These are phyloP conservation scores for Epichloe glyceriae DNA, from an alignment of 2,329 filamentous ascomycete species.

Conservation along the genomic window DNA sequence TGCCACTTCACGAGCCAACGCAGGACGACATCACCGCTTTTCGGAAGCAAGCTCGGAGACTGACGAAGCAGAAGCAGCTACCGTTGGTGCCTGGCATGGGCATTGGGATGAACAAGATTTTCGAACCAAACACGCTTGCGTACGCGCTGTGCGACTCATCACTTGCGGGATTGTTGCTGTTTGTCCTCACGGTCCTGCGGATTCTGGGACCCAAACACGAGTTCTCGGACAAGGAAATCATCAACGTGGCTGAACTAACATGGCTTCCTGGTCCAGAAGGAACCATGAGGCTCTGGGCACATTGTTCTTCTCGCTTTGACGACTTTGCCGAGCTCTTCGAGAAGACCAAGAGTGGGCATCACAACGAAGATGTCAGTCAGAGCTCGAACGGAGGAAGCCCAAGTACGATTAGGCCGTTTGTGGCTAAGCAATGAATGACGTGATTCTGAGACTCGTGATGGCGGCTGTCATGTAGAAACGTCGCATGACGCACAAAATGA, in stretches of 20 bases:
- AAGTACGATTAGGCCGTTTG: conserved; percentile 8
- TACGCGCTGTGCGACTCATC: conserved; percentile 53
- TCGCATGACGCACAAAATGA: too few species aligned
- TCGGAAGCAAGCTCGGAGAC: conserved; percentile 10
- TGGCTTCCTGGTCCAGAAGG: conserved; percentile 56
- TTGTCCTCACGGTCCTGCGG: conserved; percentile 35
- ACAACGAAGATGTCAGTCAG: conserved; percentile 15
- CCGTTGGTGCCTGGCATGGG: conserved; percentile 13
- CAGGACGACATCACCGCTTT: conserved; percentile 35
- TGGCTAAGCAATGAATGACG: not conserved
- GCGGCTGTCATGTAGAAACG: too few species aligned
- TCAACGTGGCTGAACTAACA: conserved; percentile 47
- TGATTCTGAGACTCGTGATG: too few species aligned
- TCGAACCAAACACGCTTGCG: conserved; percentile 40
- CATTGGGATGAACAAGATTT: conserved; percentile 17
- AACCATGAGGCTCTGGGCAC: conserved; percentile 42
- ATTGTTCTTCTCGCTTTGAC: conserved; percentile 23
- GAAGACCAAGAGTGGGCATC: conserved; percentile 29
- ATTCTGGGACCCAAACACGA: conserved; percentile 26
- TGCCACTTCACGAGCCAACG: conserved; percentile 8
- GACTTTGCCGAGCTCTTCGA: conserved; percentile 10
- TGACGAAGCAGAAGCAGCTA: conserved; percentile 6
- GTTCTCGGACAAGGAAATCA: conserved; percentile 38
- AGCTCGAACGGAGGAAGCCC: conserved; percentile 7
- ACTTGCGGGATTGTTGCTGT: conserved; percentile 43